Evolutionary conservation across 441 rosid species (phyloP), one percentile per base, ranked within the genome.

Genomic region (Pelargonium cotyledonis): DNA sequence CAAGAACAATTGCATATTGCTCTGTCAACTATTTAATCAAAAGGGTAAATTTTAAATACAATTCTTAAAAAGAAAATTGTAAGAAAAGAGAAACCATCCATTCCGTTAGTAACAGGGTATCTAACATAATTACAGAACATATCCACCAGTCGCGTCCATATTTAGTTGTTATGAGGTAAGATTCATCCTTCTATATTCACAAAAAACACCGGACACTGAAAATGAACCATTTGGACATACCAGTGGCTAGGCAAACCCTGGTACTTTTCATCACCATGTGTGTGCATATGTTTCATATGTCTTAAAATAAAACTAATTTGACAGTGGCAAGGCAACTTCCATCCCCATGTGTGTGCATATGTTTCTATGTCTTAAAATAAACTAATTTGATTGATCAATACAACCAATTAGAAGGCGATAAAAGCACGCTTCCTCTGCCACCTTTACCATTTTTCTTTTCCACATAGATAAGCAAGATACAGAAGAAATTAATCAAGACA

Each of bases 331-430:
- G 40, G 40, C 40, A 10, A 61, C 15, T 55, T 55, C 16, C 61
- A 55, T 55, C 61, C 5, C 61, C 61, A 55, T 55, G 62, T 16
- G 62, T 55, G 26, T 18, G 18, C 18, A 55, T 55, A 18, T 55
- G 23, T 55, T 16, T 29, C 35, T 14, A 14, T 61, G 40, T 61
- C 65, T 29, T 21, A 23, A 61, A 29, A 16, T 16, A 9, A 16
- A 61, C 65, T 61, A 61, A 29, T 61, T 61, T 26, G 40, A 61
- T 61, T 61, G 65, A 61, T 61, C 65, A 61, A 61, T 23, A 26
- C 38, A 61, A 61, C 65, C n/a, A 61, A 21, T 61, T 61, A 19
- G 35, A 10, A 41, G 40, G 35, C 6, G 38, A n/a, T 61, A 61
- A 23, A 21, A 38, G 21, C 65, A 61, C 26, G 35, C 65, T 61